Percentiles rank a stretch among this genome's conserved stretches.
phyloP scores from a whole-genome alignment of 257 asterid species.

The Plectranthus barbatus region DNA sequence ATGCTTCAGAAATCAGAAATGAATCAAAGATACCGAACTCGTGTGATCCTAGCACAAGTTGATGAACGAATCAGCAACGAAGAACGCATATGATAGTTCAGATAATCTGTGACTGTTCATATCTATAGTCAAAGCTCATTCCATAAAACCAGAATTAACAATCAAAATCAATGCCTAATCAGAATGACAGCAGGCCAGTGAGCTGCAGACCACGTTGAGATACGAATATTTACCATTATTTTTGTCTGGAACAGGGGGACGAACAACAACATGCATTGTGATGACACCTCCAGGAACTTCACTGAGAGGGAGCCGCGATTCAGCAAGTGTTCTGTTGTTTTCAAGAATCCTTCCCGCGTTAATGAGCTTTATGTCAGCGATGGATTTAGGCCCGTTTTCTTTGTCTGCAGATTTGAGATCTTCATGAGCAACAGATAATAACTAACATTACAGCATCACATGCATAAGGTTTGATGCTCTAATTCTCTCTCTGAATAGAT shows the following conservation, averaged over 20 bases:
- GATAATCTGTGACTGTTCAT: neutral
- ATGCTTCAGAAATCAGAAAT: neutral
- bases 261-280: constrained; percentile 85
- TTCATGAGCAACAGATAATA: constrained; percentile 6
- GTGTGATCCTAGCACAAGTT: no score
- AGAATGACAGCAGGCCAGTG: neutral
- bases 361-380: constrained; percentile 73
- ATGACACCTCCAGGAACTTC: constrained; percentile 85
- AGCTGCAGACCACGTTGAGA: neutral
- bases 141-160: no score
- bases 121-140: no score
- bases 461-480: neutral
- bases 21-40: no score
- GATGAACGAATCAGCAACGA: neutral
- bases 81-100: neutral
- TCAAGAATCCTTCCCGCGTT: constrained; percentile 86
- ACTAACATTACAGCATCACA: constrained; percentile 26
- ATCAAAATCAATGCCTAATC: neutral
- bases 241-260: constrained; percentile 67
- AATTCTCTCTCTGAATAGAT: neutral
- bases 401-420: constrained; percentile 40
- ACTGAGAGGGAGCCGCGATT: constrained; percentile 65
- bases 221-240: constrained; percentile 40
- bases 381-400: constrained; percentile 66
- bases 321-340: constrained; percentile 65